phyloP scores from a whole-genome alignment of 352 stramenopile genomes.

The Thalassiosira oceanica region DNA sequence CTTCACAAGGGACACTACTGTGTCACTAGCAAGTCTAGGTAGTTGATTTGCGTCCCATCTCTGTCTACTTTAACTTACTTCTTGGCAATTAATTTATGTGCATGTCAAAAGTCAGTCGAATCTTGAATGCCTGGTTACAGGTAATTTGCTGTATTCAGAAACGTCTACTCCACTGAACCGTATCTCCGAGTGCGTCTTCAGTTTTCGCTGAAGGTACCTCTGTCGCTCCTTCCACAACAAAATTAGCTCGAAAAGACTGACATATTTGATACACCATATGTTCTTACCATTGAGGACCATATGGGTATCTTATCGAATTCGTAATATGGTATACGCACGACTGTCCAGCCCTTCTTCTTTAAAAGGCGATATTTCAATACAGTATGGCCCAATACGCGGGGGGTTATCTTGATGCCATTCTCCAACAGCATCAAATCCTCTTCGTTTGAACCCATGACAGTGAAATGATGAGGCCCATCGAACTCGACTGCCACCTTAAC shows the following conservation, averaged over 20 bases:
- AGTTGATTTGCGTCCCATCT: not conserved
- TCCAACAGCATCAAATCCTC: slow-evolving; percentile 19
- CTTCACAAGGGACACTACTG: too few relatives aligned
- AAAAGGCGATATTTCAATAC: slow-evolving; percentile 79
- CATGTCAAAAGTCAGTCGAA: slow-evolving; percentile 58
- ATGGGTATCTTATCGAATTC: slow-evolving; percentile 79
- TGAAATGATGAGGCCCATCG: slow-evolving; percentile 82
- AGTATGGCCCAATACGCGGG: slow-evolving; percentile 75
- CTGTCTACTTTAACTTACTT: not conserved
- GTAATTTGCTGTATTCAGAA: slow-evolving; percentile 72
- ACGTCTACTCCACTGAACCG: slow-evolving; percentile 74
- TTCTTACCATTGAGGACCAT: slow-evolving; percentile 76
- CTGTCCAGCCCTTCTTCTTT: slow-evolving; percentile 77
- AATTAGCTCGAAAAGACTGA: not conserved
- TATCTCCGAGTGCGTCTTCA: slow-evolving; percentile 79
- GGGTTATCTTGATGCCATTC: slow-evolving; percentile 30
- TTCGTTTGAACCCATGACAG: slow-evolving; percentile 33
- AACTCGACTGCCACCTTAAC: slow-evolving; percentile 78
- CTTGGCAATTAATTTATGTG: not conserved
- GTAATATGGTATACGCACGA: slow-evolving; percentile 79
- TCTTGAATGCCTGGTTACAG: slow-evolving; percentile 52
- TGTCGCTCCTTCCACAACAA: slow-evolving; percentile 58
- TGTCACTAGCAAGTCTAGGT: too few relatives aligned
- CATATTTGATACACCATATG: slow-evolving; percentile 1
- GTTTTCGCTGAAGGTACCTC: slow-evolving; percentile 75